Percentiles rank a stretch among this genome's conserved stretches.
These are phyloP conservation scores for Phoma herbarum DNA, from an alignment of 2,329 filamentous ascomycete genomes.

Conservation along the genomic window DNA sequence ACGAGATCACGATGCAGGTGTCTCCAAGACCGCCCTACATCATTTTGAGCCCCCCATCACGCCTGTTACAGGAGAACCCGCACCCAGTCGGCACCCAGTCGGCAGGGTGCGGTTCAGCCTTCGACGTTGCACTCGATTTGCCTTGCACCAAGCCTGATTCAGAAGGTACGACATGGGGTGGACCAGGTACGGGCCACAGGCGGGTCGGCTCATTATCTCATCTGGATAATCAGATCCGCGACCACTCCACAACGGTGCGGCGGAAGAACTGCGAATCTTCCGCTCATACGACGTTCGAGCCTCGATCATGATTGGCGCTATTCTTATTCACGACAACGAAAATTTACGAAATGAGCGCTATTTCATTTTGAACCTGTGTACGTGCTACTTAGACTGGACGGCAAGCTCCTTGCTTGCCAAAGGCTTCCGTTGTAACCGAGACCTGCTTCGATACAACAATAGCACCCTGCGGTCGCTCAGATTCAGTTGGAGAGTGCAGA, in stretches of 20 bases:
- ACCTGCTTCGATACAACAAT: slow-evolving; percentile 27
- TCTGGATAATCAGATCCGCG: slow-evolving; percentile 4
- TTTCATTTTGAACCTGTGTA: neutral
- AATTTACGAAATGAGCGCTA: neutral
- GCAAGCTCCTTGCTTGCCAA: neutral
- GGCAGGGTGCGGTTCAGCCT: neutral
- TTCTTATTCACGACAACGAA: neutral
- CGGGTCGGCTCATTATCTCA: slow-evolving; percentile 12
- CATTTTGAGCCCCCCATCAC: too few relatives aligned
- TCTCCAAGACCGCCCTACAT: too few relatives aligned
- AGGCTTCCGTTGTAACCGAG: slow-evolving; percentile 28
- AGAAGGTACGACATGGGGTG: slow-evolving; percentile 4
- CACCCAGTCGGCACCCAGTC: neutral
- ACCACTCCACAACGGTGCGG: neutral
- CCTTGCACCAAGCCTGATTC: neutral
- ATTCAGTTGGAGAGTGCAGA: slow-evolving; percentile 1
- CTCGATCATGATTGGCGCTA: neutral
- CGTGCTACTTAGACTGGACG: neutral
- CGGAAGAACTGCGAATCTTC: slow-evolving; percentile 1
- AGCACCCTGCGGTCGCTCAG: slow-evolving; percentile 1
- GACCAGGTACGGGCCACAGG: neutral
- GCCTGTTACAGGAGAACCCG: too few relatives aligned
- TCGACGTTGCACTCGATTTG: neutral
- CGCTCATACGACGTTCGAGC: neutral
- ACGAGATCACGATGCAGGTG: too few relatives aligned